Evolutionary conservation across 768 basidiomycete species (phyloP), one percentile per base, ranked within the genome.

Genomic region (Leccinum subgranulosum): DNA sequence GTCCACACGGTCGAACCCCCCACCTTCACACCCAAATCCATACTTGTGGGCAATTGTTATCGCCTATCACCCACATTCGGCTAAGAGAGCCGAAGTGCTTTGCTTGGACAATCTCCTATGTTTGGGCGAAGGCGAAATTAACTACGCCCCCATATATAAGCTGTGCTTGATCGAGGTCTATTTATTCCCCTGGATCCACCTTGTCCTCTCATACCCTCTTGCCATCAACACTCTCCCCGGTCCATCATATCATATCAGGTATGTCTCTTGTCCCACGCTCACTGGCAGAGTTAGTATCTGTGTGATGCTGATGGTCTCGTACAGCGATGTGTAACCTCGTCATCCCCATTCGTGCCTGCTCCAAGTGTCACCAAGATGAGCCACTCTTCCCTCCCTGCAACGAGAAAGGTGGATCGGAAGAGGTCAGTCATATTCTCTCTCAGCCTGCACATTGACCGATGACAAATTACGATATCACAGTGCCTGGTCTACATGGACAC

Each of bases 301-400:
- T 2, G 6, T 14, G 60, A 50, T 25, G 36, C 52, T 62, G 25
- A 59, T 21, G 39, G 2, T 45, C 33, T 17, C 4, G 8, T 8
- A 39, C n/a, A 59, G 60, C 55, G 12, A 71, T 71, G 70, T 71
- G 70, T 41, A 73, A 71, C 57, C 56, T 64, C 6, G 62, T 71
- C 48, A 60, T 71, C 21, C 67, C 71, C 14, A 59, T 71, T 52
- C 71, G 70, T 45, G 72, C 65, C 17, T 71, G 70, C 28, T 73
- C 69, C 1, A 69, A 73, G 53, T 71, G 70, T 45, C 61, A 33
- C 34, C 54, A 51, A 11, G 59, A 34, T 19, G 67, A 71, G 43
- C 69, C 69, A 4, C 69, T 71, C 58, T 71, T 71, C 36, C 60
- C 51, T 28, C 52, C 46, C 4, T 64, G 51, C 14, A 59, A 54